These are phyloP conservation scores for Aspergillus piperis DNA, from an alignment of 2,329 filamentous ascomycete genomes.

Conservation along the genomic window DNA sequence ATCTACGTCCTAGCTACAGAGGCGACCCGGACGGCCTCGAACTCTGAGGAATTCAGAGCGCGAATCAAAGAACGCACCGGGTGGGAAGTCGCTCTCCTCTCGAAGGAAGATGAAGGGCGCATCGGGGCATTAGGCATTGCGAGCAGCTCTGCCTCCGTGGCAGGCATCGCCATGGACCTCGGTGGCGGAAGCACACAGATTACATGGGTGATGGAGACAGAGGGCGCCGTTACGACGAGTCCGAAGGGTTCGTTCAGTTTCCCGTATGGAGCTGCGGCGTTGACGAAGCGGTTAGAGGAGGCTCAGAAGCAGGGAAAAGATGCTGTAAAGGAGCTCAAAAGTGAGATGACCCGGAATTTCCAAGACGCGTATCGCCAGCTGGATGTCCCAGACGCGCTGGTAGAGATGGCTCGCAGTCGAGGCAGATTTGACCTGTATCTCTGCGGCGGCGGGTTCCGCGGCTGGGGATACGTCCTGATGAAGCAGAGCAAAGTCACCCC, in stretches of 20 bases:
- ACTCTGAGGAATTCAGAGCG: slow-evolving; percentile 67
- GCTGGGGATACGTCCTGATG: slow-evolving; percentile 89
- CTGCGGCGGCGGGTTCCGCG: slow-evolving; percentile 85
- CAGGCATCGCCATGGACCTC: slow-evolving; percentile 81
- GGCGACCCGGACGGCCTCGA: slow-evolving; percentile 78
- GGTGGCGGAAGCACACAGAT: slow-evolving; percentile 75
- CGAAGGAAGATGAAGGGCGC: slow-evolving; percentile 77
- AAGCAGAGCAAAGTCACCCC: slow-evolving; percentile 69
- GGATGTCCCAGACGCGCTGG: slow-evolving; percentile 56
- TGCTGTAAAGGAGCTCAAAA: slow-evolving; percentile 52
- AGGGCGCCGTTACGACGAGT: slow-evolving; percentile 55
- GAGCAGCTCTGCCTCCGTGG: slow-evolving; percentile 69
- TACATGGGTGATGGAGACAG: slow-evolving; percentile 62
- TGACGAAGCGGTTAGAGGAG: slow-evolving; percentile 56
- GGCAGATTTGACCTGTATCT: slow-evolving; percentile 73
- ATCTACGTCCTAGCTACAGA: slow-evolving; percentile 83
- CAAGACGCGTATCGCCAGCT: slow-evolving; percentile 60
- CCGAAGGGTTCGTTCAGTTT: slow-evolving; percentile 63
- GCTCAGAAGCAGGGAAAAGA: slow-evolving; percentile 49
- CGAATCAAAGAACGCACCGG: slow-evolving; percentile 66
- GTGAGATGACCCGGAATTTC: slow-evolving; percentile 61
- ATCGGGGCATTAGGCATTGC: slow-evolving; percentile 82
- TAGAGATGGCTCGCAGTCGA: slow-evolving; percentile 44
- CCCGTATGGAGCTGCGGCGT: slow-evolving; percentile 69
- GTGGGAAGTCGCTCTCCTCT: slow-evolving; percentile 70